Evolutionary conservation across 1,284 basidiomycete genomes (phyloP).

Genomic region (Heterobasidion occidentale): DNA sequence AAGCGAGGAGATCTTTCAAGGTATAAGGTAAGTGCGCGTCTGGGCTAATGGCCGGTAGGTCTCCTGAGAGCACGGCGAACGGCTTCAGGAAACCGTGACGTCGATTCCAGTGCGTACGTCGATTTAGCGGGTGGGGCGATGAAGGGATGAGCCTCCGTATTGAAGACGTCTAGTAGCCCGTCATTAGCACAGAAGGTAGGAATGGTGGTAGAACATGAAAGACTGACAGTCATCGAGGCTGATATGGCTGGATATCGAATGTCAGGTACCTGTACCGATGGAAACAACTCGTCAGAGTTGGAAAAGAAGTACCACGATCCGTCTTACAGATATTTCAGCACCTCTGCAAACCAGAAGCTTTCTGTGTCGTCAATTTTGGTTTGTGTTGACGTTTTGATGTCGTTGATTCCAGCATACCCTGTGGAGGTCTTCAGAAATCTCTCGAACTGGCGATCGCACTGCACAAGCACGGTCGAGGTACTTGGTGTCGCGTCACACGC

Average conservation of each 20-base stretch:
- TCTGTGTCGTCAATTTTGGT: conserved; percentile 51
- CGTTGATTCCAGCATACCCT: conserved; percentile 37
- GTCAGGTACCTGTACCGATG: conserved; percentile 46
- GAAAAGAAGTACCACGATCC: not conserved
- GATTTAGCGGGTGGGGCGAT: conserved; percentile 31
- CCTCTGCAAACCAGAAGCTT: conserved; percentile 76
- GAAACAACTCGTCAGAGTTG: too few species aligned
- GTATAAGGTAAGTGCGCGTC: not conserved
- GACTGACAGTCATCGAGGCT: conserved; percentile 49
- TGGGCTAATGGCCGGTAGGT: conserved; percentile 1
- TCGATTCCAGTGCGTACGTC: conserved; percentile 23
- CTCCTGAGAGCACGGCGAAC: not conserved
- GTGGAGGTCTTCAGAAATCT: conserved; percentile 35
- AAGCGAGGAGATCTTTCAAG: not conserved
- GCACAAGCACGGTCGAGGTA: conserved; percentile 30
- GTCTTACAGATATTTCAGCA: conserved; percentile 60
- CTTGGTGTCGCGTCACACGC: conserved; percentile 50
- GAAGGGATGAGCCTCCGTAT: conserved; percentile 58
- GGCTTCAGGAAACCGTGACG: not conserved
- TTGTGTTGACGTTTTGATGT: conserved; percentile 36
- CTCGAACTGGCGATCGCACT: conserved; percentile 27
- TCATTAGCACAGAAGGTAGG: not conserved
- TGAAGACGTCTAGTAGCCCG: conserved; percentile 34
- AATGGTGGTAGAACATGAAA: not conserved
- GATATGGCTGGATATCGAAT: conserved; percentile 49